Base-by-base conservation (phyloP, 2,329 filamentous ascomycete genomes). In the Cladosporium sp. region DNA sequence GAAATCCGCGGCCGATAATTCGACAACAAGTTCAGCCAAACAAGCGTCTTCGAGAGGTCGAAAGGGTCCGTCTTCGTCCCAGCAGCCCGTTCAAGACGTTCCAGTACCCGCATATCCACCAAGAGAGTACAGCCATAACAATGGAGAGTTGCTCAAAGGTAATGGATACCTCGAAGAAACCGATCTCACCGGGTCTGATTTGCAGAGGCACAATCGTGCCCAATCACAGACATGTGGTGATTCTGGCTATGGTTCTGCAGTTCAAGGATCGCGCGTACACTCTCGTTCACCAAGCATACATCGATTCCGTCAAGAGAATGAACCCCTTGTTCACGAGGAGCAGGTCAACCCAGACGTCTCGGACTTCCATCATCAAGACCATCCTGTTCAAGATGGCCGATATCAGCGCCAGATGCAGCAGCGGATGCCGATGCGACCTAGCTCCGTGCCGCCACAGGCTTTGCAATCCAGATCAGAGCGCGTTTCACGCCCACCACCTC, bases 231-330 rank as follows among this genome's bases (percentile, higher is more conserved):
- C 51, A 16, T 62, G 58, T 3, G 55, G 59, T 32, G 62, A 64
- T 41, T 64, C 62, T 43, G 62, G 62, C 3, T 64, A 63, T 38
- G 56, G 59, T 15, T 63, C 62, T 15, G 52, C 50, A 19, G 56
- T 46, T 12, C 46, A 54, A 4, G 27, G 30, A 1, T 57, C 56
- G 30, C 53, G 48, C 3, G 40, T 49, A 15, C 56, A 57, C 33
- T 63, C 61, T 20, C 57, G 59, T 22, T 53, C 51, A 4, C 54
- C 58, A 5, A 62, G 60, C 41, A 55, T 59, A 47, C 52, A 56
- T 12, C 53, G 53, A 13, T 27, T 53, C 15, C 30, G 27, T 5
- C 50, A 56, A 27, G 36, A 38, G 7, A 8, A 16, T 7, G 36
- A 38, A 8, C 16, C 7, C 8, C 13, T 33, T 12, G 32, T 12